Evolutionary conservation across 495 filamentous ascomycete genomes (phyloP), one percentile per base, ranked within the genome.

Genomic region (Penicillium lagena): DNA sequence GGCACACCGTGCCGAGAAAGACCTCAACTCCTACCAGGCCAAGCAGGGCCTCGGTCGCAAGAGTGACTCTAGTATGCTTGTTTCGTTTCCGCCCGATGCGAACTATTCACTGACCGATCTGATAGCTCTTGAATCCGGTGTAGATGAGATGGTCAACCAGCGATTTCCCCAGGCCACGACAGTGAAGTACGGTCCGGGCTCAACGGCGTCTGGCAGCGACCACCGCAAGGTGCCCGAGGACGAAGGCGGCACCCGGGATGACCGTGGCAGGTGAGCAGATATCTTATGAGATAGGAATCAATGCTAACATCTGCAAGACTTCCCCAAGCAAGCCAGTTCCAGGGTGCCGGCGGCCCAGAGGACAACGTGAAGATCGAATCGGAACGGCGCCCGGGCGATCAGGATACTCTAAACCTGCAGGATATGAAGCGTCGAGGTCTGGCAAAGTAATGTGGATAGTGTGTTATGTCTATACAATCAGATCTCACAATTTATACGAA

Each of bases 1-100:
- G 15, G 52, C 67, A 30, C 45, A 41, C 52, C 57, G 73, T 40
- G 70, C 76, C 27, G 73, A 80, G 64, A 62, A 61, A 12, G 71
- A 79, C 55, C 67, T 81, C 31, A 79, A 80, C 62, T 67, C 70
- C 39, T 55, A 73, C 54, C 62, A 70, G 41, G 70, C 72, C 33
- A 79, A 79, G 59, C 63, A 64, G 32, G 75, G 75, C 9, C 37
- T 58, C 43, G 56, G 63, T 22, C 51, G 56, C 31, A 59, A 67
- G 55, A 70, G 68, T 50, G 68, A 74, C 47, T 73, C 70, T 15
- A 67, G 75, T 79, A 67, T 14, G 67, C 32, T 52, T 12, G 28
- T 32, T 9, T 35, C 12, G 4, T 11, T 10, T 12, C 9, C 35
- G 32, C 30, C 12, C 6, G 9, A 1, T 11, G 14, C 22, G 22